Evolutionary conservation across 2,329 filamentous ascomycete genomes (phyloP).

Genomic region (Delphinella strobiligena): DNA sequence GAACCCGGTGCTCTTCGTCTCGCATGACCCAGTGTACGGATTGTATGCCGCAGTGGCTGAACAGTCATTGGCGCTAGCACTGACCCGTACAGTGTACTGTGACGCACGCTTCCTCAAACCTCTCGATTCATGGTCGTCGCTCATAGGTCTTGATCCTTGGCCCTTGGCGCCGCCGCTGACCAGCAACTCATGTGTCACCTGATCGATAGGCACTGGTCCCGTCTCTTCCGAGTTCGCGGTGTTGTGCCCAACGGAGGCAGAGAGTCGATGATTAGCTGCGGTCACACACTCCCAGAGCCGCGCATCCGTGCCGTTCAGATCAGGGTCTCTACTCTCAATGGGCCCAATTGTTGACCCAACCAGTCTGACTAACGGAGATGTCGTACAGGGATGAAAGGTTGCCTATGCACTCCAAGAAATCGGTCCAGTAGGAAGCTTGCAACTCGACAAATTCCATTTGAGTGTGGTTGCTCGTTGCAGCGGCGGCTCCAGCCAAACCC

Average conservation of each 20-base stretch:
- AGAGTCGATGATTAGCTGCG: not conserved
- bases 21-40: not conserved
- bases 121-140: not conserved
- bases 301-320: not conserved
- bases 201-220: not conserved
- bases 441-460: not conserved
- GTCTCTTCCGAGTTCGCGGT: not conserved
- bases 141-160: not conserved
- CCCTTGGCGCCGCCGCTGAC: not conserved
- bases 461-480: not conserved
- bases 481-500: not conserved
- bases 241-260: not conserved
- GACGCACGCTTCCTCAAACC: not conserved
- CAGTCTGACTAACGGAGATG: not conserved
- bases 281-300: not conserved
- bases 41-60: not conserved
- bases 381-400: not conserved
- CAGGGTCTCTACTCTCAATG: not conserved
- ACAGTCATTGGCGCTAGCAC: not conserved
- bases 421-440: not conserved
- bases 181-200: not conserved
- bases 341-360: not conserved
- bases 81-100: not conserved
- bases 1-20: not conserved
- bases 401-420: not conserved